Evolutionary conservation across 306 rosid genomes (phyloP), one percentile per base, ranked within the genome.

Genomic region (Prosopis cineraria): DNA sequence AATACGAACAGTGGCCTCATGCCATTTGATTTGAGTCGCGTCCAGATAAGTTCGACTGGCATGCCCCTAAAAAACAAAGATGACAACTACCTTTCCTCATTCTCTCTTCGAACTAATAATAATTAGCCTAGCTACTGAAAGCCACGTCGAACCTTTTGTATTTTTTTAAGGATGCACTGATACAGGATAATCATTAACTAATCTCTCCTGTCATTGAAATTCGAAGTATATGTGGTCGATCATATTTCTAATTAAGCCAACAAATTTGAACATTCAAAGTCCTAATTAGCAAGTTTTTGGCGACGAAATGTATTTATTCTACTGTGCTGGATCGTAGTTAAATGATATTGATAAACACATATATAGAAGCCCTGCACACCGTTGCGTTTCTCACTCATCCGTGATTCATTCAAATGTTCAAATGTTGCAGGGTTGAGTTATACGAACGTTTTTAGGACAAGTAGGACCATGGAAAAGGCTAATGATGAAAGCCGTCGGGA

Each of bases 21-120:
- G 78, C 64, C 67, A 78, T 68, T 77, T 67, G 72, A 73, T 76
- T 67, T 75, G 73, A 31, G 75, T 75, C 80, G 48, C 60, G 53
- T 85, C 85, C 95, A 91, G 91, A 83, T 83, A 88, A 84, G 87
- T 78, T 88, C 72, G 10, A 69, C 97, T 87, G 93, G 88, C 89
- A 82, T 72, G 73, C 79, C 68, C 22, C 52, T 52, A 67, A 84
- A 84, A 74, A 77, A 78, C 87, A 79, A 59, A 87, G 41, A 77
- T 71, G 90, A 81, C 85, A 88, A 74, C 81, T 39, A 75, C 79
- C 58, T 70, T 60, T 24, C 58, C 47, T 41, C 77, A 77, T 70
- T 75, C 67, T 82, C 78, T 72, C 70, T 73, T 74, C 65, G 58
- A 68, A 39, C 68, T 43, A 10, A 75, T 78, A 64, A 73, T 77